phyloP scores from a whole-genome alignment of 2,329 filamentous ascomycete species.

The Onygenales sp. region DNA sequence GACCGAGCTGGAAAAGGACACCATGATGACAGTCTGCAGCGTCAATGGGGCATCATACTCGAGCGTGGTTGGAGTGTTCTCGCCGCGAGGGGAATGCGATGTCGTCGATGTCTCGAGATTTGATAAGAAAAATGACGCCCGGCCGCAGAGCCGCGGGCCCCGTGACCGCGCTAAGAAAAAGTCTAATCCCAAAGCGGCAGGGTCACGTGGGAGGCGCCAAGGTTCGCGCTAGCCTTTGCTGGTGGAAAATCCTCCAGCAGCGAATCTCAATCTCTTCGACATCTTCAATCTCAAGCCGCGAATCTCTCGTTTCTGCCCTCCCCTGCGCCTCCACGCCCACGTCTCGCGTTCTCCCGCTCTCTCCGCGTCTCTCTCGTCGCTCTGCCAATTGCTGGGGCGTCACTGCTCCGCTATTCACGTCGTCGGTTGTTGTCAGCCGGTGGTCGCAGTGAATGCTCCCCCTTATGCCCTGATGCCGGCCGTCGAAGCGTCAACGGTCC shows the following conservation, averaged over 20 bases:
- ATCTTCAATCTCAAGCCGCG: conserved; percentile 11
- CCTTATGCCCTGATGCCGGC: conserved; percentile 66
- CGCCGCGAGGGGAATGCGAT: neutral
- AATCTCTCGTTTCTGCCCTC: neutral
- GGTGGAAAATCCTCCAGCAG: conserved; percentile 30
- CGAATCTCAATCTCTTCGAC: conserved; percentile 13
- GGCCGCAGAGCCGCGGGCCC: neutral
- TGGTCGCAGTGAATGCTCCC: conserved; percentile 12
- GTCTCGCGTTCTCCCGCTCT: conserved; percentile 5
- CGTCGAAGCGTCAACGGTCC: conserved; percentile 63
- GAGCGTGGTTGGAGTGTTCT: neutral
- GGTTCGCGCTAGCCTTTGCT: conserved; percentile 16
- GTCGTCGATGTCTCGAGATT: neutral
- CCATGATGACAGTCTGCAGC: conserved; percentile 18
- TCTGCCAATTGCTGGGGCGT: conserved; percentile 18
- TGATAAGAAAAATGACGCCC: neutral
- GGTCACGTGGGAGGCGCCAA: conserved; percentile 31
- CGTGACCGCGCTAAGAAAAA: neutral
- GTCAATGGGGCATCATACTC: neutral
- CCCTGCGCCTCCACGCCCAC: neutral
- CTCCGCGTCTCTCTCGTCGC: conserved; percentile 17
- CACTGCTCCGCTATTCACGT: neutral
- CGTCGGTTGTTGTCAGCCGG: conserved; percentile 23
- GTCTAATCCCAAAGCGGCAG: neutral
- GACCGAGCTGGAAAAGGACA: conserved; percentile 46